Conservation (phyloP, 768 basidiomycete genomes). For the Suillus occidentalis region DNA sequence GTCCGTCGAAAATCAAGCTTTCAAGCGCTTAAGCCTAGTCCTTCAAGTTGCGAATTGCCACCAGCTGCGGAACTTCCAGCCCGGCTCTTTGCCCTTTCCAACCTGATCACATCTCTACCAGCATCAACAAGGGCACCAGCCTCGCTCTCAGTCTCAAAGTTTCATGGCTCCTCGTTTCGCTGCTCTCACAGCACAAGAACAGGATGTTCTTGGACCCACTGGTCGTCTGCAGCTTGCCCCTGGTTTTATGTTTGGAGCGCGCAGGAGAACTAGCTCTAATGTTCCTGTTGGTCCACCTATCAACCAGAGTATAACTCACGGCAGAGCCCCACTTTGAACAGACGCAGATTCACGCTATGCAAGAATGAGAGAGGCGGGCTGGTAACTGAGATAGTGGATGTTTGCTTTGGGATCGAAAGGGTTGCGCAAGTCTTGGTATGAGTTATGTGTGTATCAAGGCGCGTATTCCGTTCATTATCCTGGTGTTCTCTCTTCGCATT, state of each 20-base stretch:
- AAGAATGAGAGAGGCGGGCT: too few relatives aligned
- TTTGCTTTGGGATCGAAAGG: too few relatives aligned
- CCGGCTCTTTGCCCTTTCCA: background rate
- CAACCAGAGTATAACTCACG: constrained; percentile 28
- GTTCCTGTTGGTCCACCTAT: constrained; percentile 69
- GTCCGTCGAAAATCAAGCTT: too few relatives aligned
- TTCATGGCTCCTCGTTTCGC: constrained; percentile 91
- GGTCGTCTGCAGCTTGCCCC: constrained; percentile 89
- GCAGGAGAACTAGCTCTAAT: constrained; percentile 48
- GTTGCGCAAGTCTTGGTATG: too few relatives aligned
- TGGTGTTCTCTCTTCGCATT: too few relatives aligned
- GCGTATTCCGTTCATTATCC: too few relatives aligned
- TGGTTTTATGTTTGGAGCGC: constrained; percentile 86
- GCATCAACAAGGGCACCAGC: constrained; percentile 55
- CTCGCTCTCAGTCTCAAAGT: constrained; percentile 76
- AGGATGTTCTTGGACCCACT: constrained; percentile 62
- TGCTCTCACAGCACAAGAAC: constrained; percentile 70
- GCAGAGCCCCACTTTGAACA: too few relatives aligned
- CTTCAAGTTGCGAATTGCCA: background rate
- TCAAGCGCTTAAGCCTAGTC: background rate
- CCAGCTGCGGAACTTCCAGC: background rate
- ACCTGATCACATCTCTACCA: constrained; percentile 37
- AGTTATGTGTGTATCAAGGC: too few relatives aligned
- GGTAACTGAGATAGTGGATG: too few relatives aligned
- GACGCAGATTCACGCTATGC: too few relatives aligned